phyloP scores from a whole-genome alignment of 2,329 filamentous ascomycete species.

The Penicillium sp. region DNA sequence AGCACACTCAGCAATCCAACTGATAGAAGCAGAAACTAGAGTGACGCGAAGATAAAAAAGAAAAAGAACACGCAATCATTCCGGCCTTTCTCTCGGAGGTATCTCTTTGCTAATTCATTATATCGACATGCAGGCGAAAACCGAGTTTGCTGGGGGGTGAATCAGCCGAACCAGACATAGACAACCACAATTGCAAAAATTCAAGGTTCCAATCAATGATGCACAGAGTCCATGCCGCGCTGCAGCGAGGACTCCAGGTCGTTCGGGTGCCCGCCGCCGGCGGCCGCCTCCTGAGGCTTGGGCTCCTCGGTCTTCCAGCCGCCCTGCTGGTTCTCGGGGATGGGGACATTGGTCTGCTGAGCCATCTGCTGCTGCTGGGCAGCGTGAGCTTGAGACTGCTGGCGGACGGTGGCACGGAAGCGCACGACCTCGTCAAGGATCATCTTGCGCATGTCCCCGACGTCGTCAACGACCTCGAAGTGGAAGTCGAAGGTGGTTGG shows the following conservation, averaged over 20 bases:
- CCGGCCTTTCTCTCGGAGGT: conserved; percentile 23
- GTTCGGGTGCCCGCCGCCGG: conserved; percentile 41
- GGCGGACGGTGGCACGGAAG: conserved; percentile 65
- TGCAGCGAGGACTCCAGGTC: conserved; percentile 51
- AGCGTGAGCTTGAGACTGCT: conserved; percentile 44
- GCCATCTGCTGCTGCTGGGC: conserved; percentile 40
- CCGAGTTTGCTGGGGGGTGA: conserved; percentile 9
- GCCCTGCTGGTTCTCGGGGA: conserved; percentile 57
- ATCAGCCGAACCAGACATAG: conserved; percentile 13
- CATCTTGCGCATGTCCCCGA: conserved; percentile 92
- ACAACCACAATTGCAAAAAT: conserved; percentile 1
- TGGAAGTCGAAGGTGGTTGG: conserved; percentile 95
- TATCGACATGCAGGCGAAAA: conserved; percentile 23
- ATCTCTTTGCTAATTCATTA: conserved; percentile 28
- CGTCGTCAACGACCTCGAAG: conserved; percentile 95
- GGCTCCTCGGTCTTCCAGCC: conserved; percentile 56
- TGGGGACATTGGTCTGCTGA: conserved; percentile 53
- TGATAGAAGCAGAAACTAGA: not conserved
- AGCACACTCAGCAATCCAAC: not conserved
- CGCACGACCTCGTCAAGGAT: conserved; percentile 89
- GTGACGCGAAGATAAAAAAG: not conserved
- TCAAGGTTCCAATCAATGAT: conserved; percentile 15
- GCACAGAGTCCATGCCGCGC: conserved; percentile 53
- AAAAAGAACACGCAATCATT: conserved; percentile 15
- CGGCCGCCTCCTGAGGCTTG: conserved; percentile 54